Base-by-base conservation (phyloP, 176 grass and related monocot species). In the Aegilops bicornis region DNA sequence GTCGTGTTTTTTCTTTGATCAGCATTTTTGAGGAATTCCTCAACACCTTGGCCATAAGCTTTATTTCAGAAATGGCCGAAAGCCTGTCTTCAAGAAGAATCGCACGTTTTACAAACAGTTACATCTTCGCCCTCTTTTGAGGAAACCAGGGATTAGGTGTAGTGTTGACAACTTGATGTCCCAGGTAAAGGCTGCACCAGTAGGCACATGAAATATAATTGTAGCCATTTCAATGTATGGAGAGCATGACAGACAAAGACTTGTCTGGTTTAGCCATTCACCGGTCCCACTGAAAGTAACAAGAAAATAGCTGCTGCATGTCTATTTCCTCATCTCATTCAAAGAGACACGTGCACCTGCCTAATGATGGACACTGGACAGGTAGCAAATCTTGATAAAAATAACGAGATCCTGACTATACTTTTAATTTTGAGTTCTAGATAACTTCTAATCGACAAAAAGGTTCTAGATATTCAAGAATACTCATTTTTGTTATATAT, bases 121-220 rank as follows among this genome's bases (percentile, higher is more conserved):
- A 73, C 16, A 73, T 14, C 10, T 73, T 73, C 7, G 14, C n/a
- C 13, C 14, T 35, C 19, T 68, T 64, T 64, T 12, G 22, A 35
- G 37, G 27, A 60, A 50, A 33, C 43, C 20, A 42, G 24, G n/a
- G 29, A 64, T 64, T 72, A 56, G 22, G 25, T 27, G 14, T 64
- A 59, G 62, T 77, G 35, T 76, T 80, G 76, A 75, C 45, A 59
- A 73, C 39, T 43, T 73, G 69, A 47, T 23, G 24, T 91, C 85
- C 61, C 47, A 91, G 85, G 76, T 87, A 77, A n/a, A 88, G 23
- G 81, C 45, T 84, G 80, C 81, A 80, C 60, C 85, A 84, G 36
- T 81, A 84, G 52, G 30, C 61, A 62, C 81, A 86, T 54, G 40
- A 77, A 58, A 63, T 56, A 83, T 62, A 88, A 81, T 81, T 84